phyloP scores from a whole-genome alignment of 192 early-diverging fungal genomes.

The Rhizophagus clarus region DNA sequence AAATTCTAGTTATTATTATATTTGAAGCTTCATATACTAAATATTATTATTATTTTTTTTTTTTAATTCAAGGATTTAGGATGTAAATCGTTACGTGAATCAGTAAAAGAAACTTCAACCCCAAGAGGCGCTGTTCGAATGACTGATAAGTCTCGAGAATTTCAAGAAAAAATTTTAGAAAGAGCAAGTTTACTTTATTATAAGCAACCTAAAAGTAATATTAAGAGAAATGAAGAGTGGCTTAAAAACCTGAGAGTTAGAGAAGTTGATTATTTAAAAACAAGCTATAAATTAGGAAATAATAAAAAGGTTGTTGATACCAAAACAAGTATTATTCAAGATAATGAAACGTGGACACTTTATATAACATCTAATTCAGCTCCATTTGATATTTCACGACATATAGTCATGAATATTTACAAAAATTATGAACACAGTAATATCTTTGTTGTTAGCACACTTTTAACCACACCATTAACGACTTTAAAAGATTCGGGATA shows the following conservation, averaged over 20 bases:
- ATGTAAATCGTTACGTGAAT: slow-evolving; percentile 63
- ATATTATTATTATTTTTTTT: too few species aligned
- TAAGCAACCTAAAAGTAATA: slow-evolving; percentile 53
- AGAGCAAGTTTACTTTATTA: slow-evolving; percentile 78
- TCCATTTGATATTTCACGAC: not conserved
- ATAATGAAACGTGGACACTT: slow-evolving; percentile 41
- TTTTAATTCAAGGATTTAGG: slow-evolving; percentile 51
- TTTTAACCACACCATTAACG: not conserved
- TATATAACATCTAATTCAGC: slow-evolving; percentile 44
- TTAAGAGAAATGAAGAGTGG: slow-evolving; percentile 54
- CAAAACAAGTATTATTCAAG: too few species aligned
- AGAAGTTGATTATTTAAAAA: slow-evolving; percentile 66
- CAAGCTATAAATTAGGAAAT: slow-evolving; percentile 46
- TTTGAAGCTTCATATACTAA: too few species aligned
- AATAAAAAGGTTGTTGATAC: too few species aligned
- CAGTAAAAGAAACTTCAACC: slow-evolving; percentile 57
- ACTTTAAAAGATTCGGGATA: slow-evolving; percentile 35
- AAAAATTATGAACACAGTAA: not conserved
- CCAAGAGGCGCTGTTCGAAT: slow-evolving; percentile 50
- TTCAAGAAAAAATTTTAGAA: slow-evolving; percentile 69
- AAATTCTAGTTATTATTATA: too few species aligned
- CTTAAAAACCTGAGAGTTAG: slow-evolving; percentile 65
- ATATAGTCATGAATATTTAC: not conserved
- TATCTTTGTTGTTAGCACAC: not conserved
- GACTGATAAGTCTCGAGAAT: slow-evolving; percentile 47